Conservation (phyloP, 306 rosid genomes). For the Lotus japonicus region DNA sequence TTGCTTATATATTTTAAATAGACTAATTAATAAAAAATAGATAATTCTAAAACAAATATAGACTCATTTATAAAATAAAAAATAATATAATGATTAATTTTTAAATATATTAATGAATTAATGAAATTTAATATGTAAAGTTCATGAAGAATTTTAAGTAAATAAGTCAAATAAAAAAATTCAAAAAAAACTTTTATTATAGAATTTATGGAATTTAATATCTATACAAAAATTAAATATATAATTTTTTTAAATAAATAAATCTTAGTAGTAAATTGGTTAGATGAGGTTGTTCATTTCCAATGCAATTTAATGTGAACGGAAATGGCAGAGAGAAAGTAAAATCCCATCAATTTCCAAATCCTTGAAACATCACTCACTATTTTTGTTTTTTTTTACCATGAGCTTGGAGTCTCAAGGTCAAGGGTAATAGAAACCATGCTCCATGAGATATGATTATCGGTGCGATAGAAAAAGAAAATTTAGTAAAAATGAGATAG, state of each 20-base stretch:
- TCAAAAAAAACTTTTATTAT: neutral
- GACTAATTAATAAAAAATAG: too few relatives aligned
- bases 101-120: too few relatives aligned
- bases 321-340: conserved; percentile 28
- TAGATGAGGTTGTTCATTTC: neutral
- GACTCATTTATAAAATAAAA: too few relatives aligned
- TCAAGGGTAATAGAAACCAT: neutral
- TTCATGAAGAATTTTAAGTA: too few relatives aligned
- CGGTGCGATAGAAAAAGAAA: too few relatives aligned
- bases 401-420: conserved; percentile 17
- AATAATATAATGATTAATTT: too few relatives aligned
- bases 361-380: conserved; percentile 31
- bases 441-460: too few relatives aligned
- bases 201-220: neutral
- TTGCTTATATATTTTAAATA: too few relatives aligned
- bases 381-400: conserved; percentile 3
- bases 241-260: neutral
- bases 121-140: too few relatives aligned
- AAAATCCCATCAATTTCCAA: conserved; percentile 29
- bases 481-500: too few relatives aligned
- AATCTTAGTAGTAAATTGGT: neutral
- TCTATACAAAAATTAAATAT: neutral
- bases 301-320: conserved; percentile 7
- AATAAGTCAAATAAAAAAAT: too few relatives aligned
- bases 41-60: too few relatives aligned